Base-by-base conservation (phyloP, 768 basidiomycete species). In the Boletellus ananiceps region DNA sequence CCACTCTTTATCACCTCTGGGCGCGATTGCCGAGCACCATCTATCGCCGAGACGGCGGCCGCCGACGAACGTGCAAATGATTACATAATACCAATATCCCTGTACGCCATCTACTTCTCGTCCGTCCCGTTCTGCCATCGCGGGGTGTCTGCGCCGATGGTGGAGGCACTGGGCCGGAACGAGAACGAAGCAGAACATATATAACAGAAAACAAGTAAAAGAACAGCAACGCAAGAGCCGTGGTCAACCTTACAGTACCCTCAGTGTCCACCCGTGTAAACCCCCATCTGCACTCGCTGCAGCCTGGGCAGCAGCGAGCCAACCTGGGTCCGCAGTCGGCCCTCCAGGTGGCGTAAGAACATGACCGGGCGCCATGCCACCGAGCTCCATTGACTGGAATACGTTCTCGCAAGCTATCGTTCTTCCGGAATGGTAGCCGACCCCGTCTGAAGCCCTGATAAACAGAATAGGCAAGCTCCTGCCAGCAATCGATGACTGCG, bases 371-470 rank as follows among this genome's bases (percentile, higher is more conserved):
- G 66, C 55, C 60, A 83, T 75, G 21, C 69, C 72, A 29, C 74
- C 72, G 42, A 89, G 71, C 60, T 86, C 83, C 68, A 89, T 77
- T 14, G 73, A 67, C 59, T 84, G 81, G 67, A 88, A 87, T 15
- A 87, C 78, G 60, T 87, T 87, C 64, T 92, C 89, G 62, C 86
- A 88, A 15, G 87, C 78, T 50, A 93, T 82, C 37, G 85, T 87
- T 54, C 88, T 80, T 33, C 89, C 89, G 18, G 91, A 91, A 64
- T 91, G 88, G 65, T 91, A 93, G 4, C 90, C 90, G 27, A 92
- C 82, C n/a, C 91, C 88, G 58, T 93, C 90, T 36, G 73, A 79
- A 14, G 84, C 74, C 29, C 90, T 82, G 49, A 93, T 90, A 63
- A 93, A 92, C 34, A 93, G 65, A 56, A 93, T 62, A 0, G 90